phyloP scores from a whole-genome alignment of 2,329 filamentous ascomycete species.

The Exophiala dermatitidis region DNA sequence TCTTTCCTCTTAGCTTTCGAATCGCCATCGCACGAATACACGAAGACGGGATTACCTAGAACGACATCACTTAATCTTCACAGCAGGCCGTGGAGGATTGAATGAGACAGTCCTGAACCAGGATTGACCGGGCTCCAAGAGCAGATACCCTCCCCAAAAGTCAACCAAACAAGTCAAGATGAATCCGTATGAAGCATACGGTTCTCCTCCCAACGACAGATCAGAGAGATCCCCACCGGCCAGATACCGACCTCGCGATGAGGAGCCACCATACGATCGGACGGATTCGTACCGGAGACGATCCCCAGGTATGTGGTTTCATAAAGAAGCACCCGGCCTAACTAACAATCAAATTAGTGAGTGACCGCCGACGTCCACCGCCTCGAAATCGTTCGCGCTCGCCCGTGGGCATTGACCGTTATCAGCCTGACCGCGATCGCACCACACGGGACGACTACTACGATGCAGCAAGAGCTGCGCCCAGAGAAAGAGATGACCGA shows the following conservation, averaged over 20 bases:
- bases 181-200: slow-evolving; percentile 44
- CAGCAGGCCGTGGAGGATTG: background rate
- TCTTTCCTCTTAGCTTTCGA: slow-evolving; percentile 21
- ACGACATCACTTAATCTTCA: background rate
- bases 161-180: slow-evolving; percentile 28
- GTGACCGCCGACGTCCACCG: slow-evolving; percentile 40
- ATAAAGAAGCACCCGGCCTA: background rate
- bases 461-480: slow-evolving; percentile 32
- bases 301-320: slow-evolving; percentile 38
- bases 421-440: slow-evolving; percentile 50
- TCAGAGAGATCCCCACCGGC: slow-evolving; percentile 18
- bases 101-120: slow-evolving; percentile 8
- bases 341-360: slow-evolving; percentile 11
- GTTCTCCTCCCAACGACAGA: slow-evolving; percentile 34
- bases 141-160: background rate
- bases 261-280: slow-evolving; percentile 33
- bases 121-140: background rate
- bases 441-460: slow-evolving; percentile 53
- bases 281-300: slow-evolving; percentile 41
- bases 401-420: slow-evolving; percentile 56
- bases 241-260: slow-evolving; percentile 36
- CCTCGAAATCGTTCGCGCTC: slow-evolving; percentile 52
- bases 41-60: slow-evolving; percentile 13
- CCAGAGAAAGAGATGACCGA: slow-evolving; percentile 51
- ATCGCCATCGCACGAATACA: slow-evolving; percentile 3